These are phyloP conservation scores for Endoconidiophora polonica DNA, from an alignment of 2,329 filamentous ascomycete genomes.

Conservation along the genomic window DNA sequence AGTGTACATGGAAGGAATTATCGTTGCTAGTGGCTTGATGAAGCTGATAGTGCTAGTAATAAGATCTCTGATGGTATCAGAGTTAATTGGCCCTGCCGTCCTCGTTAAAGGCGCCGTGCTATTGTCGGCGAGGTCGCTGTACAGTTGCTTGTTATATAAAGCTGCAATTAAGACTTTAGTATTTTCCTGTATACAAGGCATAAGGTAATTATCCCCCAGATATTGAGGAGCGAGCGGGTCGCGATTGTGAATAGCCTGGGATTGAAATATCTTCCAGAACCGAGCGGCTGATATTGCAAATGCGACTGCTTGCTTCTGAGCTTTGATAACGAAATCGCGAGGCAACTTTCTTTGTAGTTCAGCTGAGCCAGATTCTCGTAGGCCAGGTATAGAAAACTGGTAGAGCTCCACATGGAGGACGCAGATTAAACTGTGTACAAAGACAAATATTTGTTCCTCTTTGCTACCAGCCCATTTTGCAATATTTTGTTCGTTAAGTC, in stretches of 20 bases:
- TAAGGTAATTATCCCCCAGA: conserved; percentile 13
- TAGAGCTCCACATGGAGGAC: conserved; percentile 25
- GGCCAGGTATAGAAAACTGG: conserved; percentile 23
- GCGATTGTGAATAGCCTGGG: conserved; percentile 17
- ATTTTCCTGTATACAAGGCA: conserved; percentile 14
- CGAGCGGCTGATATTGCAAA: conserved; percentile 23
- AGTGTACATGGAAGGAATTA: conserved; percentile 15
- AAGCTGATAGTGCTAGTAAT: conserved; percentile 22
- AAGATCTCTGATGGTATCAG: conserved; percentile 19
- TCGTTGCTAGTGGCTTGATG: conserved; percentile 19
- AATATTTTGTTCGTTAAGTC: conserved; percentile 22
- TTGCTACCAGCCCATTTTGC: conserved; percentile 18
- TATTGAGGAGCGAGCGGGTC: conserved; percentile 15
- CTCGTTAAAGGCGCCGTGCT: conserved; percentile 24
- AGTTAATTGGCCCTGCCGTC: conserved; percentile 18
- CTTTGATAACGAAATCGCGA: conserved; percentile 21
- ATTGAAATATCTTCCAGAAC: conserved; percentile 22
- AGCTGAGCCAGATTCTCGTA: conserved; percentile 19
- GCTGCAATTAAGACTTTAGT: conserved; percentile 21
- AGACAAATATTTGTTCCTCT: conserved; percentile 22
- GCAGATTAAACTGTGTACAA: conserved; percentile 23
- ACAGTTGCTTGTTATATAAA: conserved; percentile 20
- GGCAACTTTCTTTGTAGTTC: conserved; percentile 22
- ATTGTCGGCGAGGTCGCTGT: conserved; percentile 20
- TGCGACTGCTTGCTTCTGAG: conserved; percentile 24